These are phyloP conservation scores for Camellia sinensis DNA, from an alignment of 148 eudicot species.

Conservation along the genomic window DNA sequence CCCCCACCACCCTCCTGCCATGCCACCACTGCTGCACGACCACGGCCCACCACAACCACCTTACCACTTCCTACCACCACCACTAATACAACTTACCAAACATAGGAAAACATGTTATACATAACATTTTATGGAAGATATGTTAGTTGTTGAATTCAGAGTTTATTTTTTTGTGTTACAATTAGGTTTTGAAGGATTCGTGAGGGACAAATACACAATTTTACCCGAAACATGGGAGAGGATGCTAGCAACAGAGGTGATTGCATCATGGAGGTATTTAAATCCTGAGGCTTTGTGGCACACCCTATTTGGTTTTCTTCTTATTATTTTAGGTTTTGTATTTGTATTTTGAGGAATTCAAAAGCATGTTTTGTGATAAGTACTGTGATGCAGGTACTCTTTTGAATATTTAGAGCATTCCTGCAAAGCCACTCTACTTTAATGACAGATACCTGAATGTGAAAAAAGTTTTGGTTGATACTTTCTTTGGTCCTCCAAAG, in stretches of 20 bases:
- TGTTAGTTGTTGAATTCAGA: constrained; percentile 6
- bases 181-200: constrained; percentile 97
- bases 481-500: constrained; percentile 84
- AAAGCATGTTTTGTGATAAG: not conserved
- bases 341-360: not conserved
- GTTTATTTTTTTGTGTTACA: constrained; percentile 31
- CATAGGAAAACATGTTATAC: too few relatives aligned
- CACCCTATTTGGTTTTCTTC: not conserved
- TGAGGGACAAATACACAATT: constrained; percentile 78
- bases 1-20: too few relatives aligned
- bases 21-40: too few relatives aligned
- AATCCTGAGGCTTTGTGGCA: not conserved
- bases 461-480: constrained; percentile 58
- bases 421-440: constrained; percentile 60
- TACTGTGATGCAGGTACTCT: constrained; percentile 55
- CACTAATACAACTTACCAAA: too few relatives aligned
- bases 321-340: not conserved
- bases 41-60: too few relatives aligned
- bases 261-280: constrained; percentile 90
- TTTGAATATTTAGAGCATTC: constrained; percentile 61
- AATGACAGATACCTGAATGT: constrained; percentile 52
- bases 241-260: constrained; percentile 83
- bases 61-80: too few relatives aligned
- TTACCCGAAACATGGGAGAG: constrained; percentile 93
- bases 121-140: too few relatives aligned